A percentile compares a stretch with the other conserved stretches of the same genome.
Evolutionary conservation across 768 basidiomycete species (phyloP).

Genomic region (Leucocoprinus birnbaumii): DNA sequence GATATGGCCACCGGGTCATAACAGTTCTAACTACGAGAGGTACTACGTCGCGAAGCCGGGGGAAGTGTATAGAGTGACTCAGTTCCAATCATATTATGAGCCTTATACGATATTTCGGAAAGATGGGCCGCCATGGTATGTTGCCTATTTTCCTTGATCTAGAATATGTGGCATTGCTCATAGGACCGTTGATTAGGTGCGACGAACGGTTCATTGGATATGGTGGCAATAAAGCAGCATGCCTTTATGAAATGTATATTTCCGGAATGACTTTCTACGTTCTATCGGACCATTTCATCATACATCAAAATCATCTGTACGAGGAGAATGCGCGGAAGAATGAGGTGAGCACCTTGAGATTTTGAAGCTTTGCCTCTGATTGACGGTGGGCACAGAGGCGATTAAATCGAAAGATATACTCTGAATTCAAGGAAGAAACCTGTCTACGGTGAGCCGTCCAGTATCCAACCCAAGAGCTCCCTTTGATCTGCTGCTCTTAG

Average conservation of each 20-base stretch:
- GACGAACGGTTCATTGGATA: slow-evolving; percentile 91
- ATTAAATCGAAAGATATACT: slow-evolving; percentile 64
- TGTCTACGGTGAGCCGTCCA: slow-evolving; percentile 53
- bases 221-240: slow-evolving; percentile 91
- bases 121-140: slow-evolving; percentile 71
- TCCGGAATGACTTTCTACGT: slow-evolving; percentile 84
- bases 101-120: slow-evolving; percentile 85
- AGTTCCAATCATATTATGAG: slow-evolving; percentile 84
- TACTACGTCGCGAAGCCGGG: slow-evolving; percentile 63
- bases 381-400: slow-evolving; percentile 7
- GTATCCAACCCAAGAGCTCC: not conserved
- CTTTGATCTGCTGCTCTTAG: slow-evolving; percentile 28
- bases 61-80: slow-evolving; percentile 70
- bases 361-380: slow-evolving; percentile 25
- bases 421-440: slow-evolving; percentile 71
- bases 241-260: slow-evolving; percentile 88
- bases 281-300: slow-evolving; percentile 82
- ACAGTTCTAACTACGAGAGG: slow-evolving; percentile 71
- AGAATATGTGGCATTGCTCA: no score
- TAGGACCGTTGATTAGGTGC: slow-evolving; percentile 58
- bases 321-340: slow-evolving; percentile 70
- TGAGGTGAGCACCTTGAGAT: no score
- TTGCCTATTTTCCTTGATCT: not conserved
- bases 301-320: slow-evolving; percentile 84
- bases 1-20: slow-evolving; percentile 76